These are phyloP conservation scores for Phyllostachys edulis DNA, from an alignment of 176 grass and related monocot genomes.

Conservation along the genomic window DNA sequence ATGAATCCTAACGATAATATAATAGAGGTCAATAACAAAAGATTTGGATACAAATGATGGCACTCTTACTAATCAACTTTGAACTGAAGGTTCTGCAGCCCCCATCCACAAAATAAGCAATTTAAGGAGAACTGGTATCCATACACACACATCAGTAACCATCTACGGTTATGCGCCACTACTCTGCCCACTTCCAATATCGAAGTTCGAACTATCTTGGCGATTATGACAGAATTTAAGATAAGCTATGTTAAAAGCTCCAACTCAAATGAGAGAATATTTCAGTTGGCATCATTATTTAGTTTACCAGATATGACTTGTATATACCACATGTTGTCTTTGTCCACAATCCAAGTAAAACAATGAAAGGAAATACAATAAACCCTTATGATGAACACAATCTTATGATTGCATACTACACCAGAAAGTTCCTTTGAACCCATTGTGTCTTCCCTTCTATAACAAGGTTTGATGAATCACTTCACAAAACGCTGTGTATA, in stretches of 20 bases:
- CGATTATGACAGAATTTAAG: neutral
- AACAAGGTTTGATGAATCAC: no score
- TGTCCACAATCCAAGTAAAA: neutral
- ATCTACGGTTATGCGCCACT: constrained; percentile 5
- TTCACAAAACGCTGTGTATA: no score
- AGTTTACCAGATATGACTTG: neutral
- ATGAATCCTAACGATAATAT: constrained; percentile 59
- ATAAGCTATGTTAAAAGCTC: no score
- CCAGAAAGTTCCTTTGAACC: no score
- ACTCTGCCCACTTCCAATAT: neutral
- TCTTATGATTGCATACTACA: no score
- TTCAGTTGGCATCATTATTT: neutral
- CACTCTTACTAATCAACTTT: constrained; percentile 2
- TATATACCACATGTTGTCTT: neutral
- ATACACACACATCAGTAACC: neutral
- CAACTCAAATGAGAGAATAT: neutral
- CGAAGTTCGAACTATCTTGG: neutral
- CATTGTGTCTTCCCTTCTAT: no score
- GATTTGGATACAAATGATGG: no score
- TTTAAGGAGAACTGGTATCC: neutral
- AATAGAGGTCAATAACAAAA: constrained; percentile 49
- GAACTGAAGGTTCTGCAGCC: neutral
- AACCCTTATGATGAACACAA: no score
- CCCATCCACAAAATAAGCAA: neutral
- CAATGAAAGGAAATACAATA: no score